Evolutionary conservation across 2,329 filamentous ascomycete species (phyloP), one percentile per base, ranked within the genome.

Genomic region (Venturia nashicola): DNA sequence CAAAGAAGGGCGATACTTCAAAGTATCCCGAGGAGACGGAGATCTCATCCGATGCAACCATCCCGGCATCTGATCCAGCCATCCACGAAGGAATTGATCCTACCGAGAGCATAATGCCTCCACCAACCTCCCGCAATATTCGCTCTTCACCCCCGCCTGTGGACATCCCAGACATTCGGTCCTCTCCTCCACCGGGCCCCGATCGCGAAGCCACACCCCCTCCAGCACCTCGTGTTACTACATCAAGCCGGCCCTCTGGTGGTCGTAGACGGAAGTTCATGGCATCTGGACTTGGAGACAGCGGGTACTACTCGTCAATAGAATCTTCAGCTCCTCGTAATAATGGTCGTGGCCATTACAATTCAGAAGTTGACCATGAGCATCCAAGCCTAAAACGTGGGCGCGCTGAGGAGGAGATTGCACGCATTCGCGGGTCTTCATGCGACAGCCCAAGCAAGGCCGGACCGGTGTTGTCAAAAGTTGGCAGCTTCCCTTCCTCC

Each of bases 391-490:
- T 91, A 70, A 95, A 93, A 78, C 88, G 90, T 66, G 93, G 93
- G 39, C 88, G 93, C 66, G 94, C 94, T 18, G 94, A 97, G 74
- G 92, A 95, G 70, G 94, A 97, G 75, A 97, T 99, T 78, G 90
- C 89, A 57, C 90, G 93, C 48, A 87, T 97, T 63, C 88, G 94
- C 68, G 90, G 89, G 67, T 97, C 93, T 1, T 96, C 91, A 1
- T 93, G 92, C 70, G 92, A 96, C 71, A 97, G 92, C 71, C 94
- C 94, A 5, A 89, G 86, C 61, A 91, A 90, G 76, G 81, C 83
- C 14, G 78, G 78, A 64, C 77, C 80, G 66, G 79, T 80, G 43
- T 20, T 61, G 16, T 32, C 32, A 62, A 46, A 27, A 61, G 34
- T 43, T 65, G 51, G 68, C 70, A 27, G 68, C 69, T 46, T 71